Evolutionary conservation across 2,329 filamentous ascomycete genomes (phyloP).

Genomic region (Cercospora sp.): DNA sequence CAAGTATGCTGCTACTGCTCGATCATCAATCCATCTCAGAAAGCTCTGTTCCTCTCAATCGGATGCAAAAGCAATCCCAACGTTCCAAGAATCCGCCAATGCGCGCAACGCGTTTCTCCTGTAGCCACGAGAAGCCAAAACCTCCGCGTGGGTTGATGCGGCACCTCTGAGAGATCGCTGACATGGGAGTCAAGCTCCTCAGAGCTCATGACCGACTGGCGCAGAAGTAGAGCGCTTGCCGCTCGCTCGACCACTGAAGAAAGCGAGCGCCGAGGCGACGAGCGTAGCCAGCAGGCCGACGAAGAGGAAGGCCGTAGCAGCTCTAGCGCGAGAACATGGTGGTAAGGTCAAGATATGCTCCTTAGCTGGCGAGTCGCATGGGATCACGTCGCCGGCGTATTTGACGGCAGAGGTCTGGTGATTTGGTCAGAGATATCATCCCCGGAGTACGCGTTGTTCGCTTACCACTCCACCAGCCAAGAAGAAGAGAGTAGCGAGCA

Average conservation of each 20-base stretch:
- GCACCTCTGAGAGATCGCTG: not conserved
- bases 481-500: constrained; percentile 21
- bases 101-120: not conserved
- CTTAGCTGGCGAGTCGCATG: not conserved
- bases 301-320: constrained; percentile 21
- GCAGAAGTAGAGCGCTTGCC: not conserved
- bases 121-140: not conserved
- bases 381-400: not conserved
- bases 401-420: constrained; percentile 7
- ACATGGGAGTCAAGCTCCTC: not conserved
- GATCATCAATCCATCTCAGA: not conserved
- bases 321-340: constrained; percentile 8
- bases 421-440: not conserved
- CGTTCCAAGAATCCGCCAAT: not conserved
- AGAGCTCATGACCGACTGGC: not conserved
- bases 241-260: constrained; percentile 5
- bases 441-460: not conserved
- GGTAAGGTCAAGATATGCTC: not conserved
- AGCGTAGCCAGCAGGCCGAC: constrained; percentile 14
- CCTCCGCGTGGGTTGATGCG: not conserved
- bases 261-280: constrained; percentile 6
- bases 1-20: not conserved
- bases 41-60: not conserved
- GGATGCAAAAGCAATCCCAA: not conserved
- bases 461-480: constrained; percentile 23